These are phyloP conservation scores for Volutella citrinella DNA, from an alignment of 2,329 filamentous ascomycete genomes.

Conservation along the genomic window DNA sequence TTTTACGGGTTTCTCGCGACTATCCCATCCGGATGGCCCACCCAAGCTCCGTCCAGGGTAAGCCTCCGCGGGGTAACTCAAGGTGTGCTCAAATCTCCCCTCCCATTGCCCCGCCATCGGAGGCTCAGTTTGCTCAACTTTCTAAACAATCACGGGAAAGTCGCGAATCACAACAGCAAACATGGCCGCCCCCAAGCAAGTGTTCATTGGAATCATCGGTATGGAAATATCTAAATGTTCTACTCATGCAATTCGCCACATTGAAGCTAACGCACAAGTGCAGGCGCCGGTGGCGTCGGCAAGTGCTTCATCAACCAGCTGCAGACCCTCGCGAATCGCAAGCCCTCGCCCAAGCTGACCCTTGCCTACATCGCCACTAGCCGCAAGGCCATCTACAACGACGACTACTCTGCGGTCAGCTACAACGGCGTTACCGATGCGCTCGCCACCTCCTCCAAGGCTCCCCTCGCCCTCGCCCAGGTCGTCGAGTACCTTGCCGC, in stretches of 20 bases:
- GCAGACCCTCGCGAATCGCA: slow-evolving; percentile 61
- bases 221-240: slow-evolving; percentile 8
- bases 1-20: too few relatives aligned
- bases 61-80: too few relatives aligned
- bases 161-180: slow-evolving; percentile 14
- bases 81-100: too few relatives aligned
- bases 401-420: slow-evolving; percentile 66
- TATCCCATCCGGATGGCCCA: too few relatives aligned
- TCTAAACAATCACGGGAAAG: slow-evolving; percentile 18
- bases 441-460: slow-evolving; percentile 60
- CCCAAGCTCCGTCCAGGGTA: too few relatives aligned
- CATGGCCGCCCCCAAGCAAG: slow-evolving; percentile 46
- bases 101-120: slow-evolving; percentile 34
- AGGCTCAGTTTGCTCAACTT: slow-evolving; percentile 25
- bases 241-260: background rate
- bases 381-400: slow-evolving; percentile 74
- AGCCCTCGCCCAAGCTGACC: slow-evolving; percentile 66
- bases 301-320: slow-evolving; percentile 88
- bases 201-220: slow-evolving; percentile 54
- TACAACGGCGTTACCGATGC: slow-evolving; percentile 59
- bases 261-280: slow-evolving; percentile 15
- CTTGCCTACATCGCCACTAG: slow-evolving; percentile 85
- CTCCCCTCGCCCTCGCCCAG: slow-evolving; percentile 65
- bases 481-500: slow-evolving; percentile 74
- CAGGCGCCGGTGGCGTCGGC: slow-evolving; percentile 90